These are phyloP conservation scores for Moelleriella libera DNA, from an alignment of 2,329 filamentous ascomycete genomes.

Conservation along the genomic window DNA sequence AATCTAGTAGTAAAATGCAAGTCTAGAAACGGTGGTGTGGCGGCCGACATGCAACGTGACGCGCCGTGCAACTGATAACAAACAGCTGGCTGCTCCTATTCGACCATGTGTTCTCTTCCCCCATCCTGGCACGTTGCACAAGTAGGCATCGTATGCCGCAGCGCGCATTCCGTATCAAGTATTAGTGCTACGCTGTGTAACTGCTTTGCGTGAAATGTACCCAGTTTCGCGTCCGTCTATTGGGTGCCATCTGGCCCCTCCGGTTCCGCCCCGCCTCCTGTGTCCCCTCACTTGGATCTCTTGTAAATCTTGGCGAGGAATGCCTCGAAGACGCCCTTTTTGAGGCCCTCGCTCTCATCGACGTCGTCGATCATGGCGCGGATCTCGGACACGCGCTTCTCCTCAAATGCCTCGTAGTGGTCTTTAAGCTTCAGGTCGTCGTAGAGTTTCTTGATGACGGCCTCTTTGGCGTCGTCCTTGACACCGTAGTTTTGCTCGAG, in stretches of 20 bases:
- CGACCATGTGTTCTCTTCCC: not conserved
- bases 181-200: not conserved
- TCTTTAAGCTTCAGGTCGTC: conserved; percentile 73
- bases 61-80: not conserved
- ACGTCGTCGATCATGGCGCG: conserved; percentile 59
- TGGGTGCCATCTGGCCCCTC: not conserved
- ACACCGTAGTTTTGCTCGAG: conserved; percentile 89
- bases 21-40: not conserved
- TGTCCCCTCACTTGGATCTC: conserved; percentile 65
- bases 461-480: conserved; percentile 75
- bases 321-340: conserved; percentile 76
- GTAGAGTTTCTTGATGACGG: conserved; percentile 77
- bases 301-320: conserved; percentile 98
- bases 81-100: conserved; percentile 2
- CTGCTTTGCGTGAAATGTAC: not conserved
- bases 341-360: conserved; percentile 78
- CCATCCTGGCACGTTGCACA: not conserved
- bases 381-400: conserved; percentile 70
- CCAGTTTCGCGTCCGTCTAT: not conserved
- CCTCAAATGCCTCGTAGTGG: conserved; percentile 79
- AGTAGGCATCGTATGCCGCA: not conserved
- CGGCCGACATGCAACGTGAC: not conserved
- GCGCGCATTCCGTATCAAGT: not conserved
- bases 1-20: not conserved
- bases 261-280: too few species aligned